Evolutionary conservation across 345 rosid genomes (phyloP).

Genomic region (Noccaea bulbosa): DNA sequence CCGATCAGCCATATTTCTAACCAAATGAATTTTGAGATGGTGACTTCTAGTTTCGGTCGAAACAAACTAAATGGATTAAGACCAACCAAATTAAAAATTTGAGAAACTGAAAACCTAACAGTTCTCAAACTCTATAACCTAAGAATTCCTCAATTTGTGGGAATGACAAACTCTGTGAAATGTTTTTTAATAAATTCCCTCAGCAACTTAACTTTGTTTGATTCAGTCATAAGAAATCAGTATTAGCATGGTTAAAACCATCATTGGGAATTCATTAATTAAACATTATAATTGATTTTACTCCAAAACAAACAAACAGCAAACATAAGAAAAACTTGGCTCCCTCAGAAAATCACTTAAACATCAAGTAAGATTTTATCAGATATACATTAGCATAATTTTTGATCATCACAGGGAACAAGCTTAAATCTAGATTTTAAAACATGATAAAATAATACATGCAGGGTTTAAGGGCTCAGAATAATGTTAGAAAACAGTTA

Average conservation of each 20-base stretch:
- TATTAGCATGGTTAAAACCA: slow-evolving; percentile 62
- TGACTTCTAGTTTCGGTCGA: too few relatives aligned
- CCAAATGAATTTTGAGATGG: too few relatives aligned
- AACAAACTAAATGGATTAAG: too few relatives aligned
- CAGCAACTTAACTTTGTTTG: slow-evolving; percentile 8
- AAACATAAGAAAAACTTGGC: neutral
- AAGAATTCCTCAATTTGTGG: too few relatives aligned
- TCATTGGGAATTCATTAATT: slow-evolving; percentile 48
- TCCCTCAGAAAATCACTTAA: slow-evolving; percentile 42
- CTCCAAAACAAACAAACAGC: neutral
- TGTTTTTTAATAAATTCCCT: neutral
- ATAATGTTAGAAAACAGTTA: slow-evolving; percentile 44
- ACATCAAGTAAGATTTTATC: slow-evolving; percentile 25
- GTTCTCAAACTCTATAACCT: too few relatives aligned
- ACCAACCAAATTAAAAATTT: too few relatives aligned
- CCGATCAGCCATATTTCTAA: too few relatives aligned
- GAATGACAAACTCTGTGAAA: neutral
- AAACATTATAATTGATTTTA: neutral
- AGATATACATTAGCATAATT: slow-evolving; percentile 49
- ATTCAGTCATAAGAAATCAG: slow-evolving; percentile 51
- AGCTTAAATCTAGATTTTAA: neutral
- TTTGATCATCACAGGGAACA: slow-evolving; percentile 44
- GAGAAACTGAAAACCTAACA: too few relatives aligned
- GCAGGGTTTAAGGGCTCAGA: slow-evolving; percentile 43
- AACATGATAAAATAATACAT: neutral